Evolutionary conservation across 805 yeast genomes (phyloP).

Genomic region (Vanderwaltozyma tropicalis): DNA sequence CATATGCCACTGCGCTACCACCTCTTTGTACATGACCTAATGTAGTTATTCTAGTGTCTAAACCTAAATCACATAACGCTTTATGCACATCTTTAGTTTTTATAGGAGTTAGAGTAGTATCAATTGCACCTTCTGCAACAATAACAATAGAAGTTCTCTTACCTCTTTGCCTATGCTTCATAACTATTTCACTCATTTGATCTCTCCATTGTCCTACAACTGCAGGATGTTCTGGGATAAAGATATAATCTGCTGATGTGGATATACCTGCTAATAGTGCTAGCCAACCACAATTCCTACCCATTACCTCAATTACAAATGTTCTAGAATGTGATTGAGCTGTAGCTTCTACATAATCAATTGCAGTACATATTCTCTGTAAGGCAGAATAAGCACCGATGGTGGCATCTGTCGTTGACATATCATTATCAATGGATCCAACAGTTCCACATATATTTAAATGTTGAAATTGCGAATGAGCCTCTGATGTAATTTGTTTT

Average conservation of each 20-base stretch:
- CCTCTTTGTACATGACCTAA: slow-evolving; percentile 79
- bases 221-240: slow-evolving; percentile 73
- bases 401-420: slow-evolving; percentile 69
- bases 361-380: slow-evolving; percentile 57
- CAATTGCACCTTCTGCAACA: slow-evolving; percentile 78
- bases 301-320: slow-evolving; percentile 82
- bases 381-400: slow-evolving; percentile 73
- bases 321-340: slow-evolving; percentile 77
- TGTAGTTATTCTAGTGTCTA: slow-evolving; percentile 69
- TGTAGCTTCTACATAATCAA: slow-evolving; percentile 75
- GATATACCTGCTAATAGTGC: slow-evolving; percentile 73
- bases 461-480: slow-evolving; percentile 39
- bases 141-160: slow-evolving; percentile 69
- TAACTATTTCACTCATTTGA: slow-evolving; percentile 51
- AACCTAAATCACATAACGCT: slow-evolving; percentile 56
- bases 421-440: slow-evolving; percentile 73
- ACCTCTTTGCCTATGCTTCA: slow-evolving; percentile 58
- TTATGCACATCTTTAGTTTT: slow-evolving; percentile 54
- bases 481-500: slow-evolving; percentile 36
- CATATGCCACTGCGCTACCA: slow-evolving; percentile 70
- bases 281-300: slow-evolving; percentile 83
- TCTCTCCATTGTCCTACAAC: slow-evolving; percentile 52
- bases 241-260: slow-evolving; percentile 71
- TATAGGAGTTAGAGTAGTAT: slow-evolving; percentile 55
- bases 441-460: slow-evolving; percentile 65